Evolutionary conservation across 148 eudicot genomes (phyloP), one percentile per base, ranked within the genome.

Genomic region (Heliosperma pusillum): DNA sequence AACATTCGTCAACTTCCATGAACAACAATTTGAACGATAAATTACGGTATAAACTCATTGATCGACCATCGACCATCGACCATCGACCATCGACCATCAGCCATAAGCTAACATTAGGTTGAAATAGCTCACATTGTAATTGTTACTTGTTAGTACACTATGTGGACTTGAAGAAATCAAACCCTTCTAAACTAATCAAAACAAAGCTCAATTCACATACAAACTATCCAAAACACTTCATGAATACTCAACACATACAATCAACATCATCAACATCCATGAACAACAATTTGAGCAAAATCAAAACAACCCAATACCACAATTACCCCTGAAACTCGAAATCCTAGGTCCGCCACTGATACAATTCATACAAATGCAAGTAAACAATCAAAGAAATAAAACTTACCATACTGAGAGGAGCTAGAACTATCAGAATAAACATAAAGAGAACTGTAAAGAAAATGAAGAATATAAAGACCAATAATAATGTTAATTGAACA

Each of bases 401-500:
- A 75, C 24, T 70, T 70, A 90, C 91, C 87, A 21, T 72, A 77
- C 19, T 77, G 85, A 7, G 89, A 63, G 79, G 83, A 78, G 30
- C 64, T 40, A 19, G 69, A 25, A 29, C 70, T 65, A 30, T 70
- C 62, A 13, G 97, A 79, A 82, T 90, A 87, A 62, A 80, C 77
- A 80, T 86, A 91, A 27, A 90, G 76, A 61, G 92, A 91, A 74
- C 79, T 83, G 67, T 90, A 93, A 58, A 91, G 83, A 56, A 84
- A 86, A 69, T 81, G 90, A 61, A 94, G 83, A 85, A 90, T 86
- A 83, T 82, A 91, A 59, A 94, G 83, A 78, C 88, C 97, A 75
- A 91, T 78, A 63, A 77, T 84, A 80, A 90, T 83, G 78, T 94
- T 94, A 78, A 94, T 81, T 59, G 88, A 87, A 81, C 98, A 94